These are phyloP conservation scores for Beauveria rudraprayagi DNA, from an alignment of 2,329 filamentous ascomycete genomes.

Conservation along the genomic window DNA sequence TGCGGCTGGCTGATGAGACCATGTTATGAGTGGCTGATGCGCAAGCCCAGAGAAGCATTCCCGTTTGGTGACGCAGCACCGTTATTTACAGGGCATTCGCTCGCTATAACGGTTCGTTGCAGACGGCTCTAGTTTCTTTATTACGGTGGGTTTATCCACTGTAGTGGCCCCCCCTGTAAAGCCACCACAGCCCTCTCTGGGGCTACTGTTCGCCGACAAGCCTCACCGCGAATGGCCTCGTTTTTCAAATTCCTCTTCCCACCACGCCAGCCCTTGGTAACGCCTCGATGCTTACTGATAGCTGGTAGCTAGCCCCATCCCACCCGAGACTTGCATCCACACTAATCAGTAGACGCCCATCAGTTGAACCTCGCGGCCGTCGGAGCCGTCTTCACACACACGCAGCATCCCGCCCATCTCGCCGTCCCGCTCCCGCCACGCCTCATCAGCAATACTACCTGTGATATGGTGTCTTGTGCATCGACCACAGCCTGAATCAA, in stretches of 20 bases:
- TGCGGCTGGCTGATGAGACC: not conserved
- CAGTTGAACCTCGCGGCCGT: not conserved
- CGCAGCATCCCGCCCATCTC: not conserved
- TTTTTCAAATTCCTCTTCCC: not conserved
- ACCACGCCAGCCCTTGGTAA: not conserved
- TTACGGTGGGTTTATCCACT: too few relatives aligned
- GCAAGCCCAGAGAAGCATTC: not conserved
- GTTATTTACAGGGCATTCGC: not conserved
- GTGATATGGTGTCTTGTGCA: not conserved
- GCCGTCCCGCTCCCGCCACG: too few relatives aligned
- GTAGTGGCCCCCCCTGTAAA: too few relatives aligned
- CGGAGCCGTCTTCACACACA: not conserved
- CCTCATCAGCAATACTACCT: not conserved
- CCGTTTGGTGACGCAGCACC: not conserved
- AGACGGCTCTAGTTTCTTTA: not conserved
- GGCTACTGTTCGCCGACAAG: too few relatives aligned
- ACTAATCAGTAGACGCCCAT: not conserved
- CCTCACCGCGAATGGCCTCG: not conserved
- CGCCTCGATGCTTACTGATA: not conserved
- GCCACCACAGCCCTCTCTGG: too few relatives aligned
- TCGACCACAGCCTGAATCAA: not conserved
- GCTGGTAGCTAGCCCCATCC: not conserved
- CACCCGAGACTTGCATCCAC: slow-evolving; percentile 1
- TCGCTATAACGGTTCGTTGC: not conserved
- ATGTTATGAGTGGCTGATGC: not conserved